Base-by-base conservation (phyloP, 495 filamentous ascomycete species). In the Penicillium psychrofluorescens region DNA sequence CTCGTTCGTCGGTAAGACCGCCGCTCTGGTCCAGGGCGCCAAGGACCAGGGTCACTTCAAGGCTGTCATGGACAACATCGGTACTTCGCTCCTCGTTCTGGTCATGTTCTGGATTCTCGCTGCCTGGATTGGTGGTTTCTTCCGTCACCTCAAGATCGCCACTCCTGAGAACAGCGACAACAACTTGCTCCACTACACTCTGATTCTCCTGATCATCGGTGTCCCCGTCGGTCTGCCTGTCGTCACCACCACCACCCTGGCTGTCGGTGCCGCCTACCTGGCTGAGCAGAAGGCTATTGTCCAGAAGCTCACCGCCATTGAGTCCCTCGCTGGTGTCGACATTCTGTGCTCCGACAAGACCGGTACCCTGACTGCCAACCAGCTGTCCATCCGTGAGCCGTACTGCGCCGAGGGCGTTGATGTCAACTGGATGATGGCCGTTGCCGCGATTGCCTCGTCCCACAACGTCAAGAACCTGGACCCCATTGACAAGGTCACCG, bases 391-490 rank as follows among this genome's bases (percentile, higher is more conserved):
- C 60, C 81, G 83, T 64, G 83, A 85, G 60, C 82, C 81, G 41
- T 86, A 82, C 67, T 80, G 84, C 60, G 75, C 80, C 46, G 82
- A 85, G 67, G 83, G 81, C 62, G 76, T 84, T 54, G 81, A 85
- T 70, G 77, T 85, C 64, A 81, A 85, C 70, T 86, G 82, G 81
- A 84, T 85, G 81, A 84, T 86, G 81, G 81, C 81, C 47, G 80
- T 84, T 46, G 82, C 83, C 38, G 83, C 81, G 48, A 76, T 86
- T 41, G 83, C 83, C 45, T 86, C 83, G 36, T 85, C 82, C 46
- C 82, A 86, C 70, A 86, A 85, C 68, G 69, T 83, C 63, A 86
- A 85, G 72, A 83, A 82, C 55, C 74, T 86, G 38, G 82, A 86
- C 59, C 83, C 82, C 54, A 85, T 86, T 61, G 83, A 86, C 66